Evolutionary conservation across 805 yeast species (phyloP), one percentile per base, ranked within the genome.

Genomic region (Clavispora vitiphila): DNA sequence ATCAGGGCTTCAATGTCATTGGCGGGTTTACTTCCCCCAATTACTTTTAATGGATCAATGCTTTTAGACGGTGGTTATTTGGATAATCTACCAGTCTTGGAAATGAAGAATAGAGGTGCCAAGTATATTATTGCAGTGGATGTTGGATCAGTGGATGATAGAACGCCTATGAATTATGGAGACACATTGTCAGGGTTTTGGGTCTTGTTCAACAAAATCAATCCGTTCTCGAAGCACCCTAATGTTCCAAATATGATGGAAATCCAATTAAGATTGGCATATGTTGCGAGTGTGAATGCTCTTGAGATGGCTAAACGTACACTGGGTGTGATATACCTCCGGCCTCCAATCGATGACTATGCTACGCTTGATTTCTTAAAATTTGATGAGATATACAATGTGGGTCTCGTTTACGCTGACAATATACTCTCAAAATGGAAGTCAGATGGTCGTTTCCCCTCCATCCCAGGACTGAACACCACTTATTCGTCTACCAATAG

Each of bases 1-100:
- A 84, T 91, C 35, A 71, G 99, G 38, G 99, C 99, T 0, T 87
- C 96, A 0, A 91, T 91, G 99, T 84, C 96, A 0, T 70, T 91
- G 38, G 98, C 98, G 1, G 97, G 98, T 0, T 69, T 93, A 29
- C 67, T 91, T 19, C 99, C 99, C 3, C 91, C 91, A 1, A 69
- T 93, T 19, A 83, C 93, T 3, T 93, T 81, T 54, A 81, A 86
- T 41, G 99, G 99, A 0, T 79, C 85, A 30, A 91, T 91, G 98
- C 65, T 93, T 22, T 65, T 93, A 34, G 99, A 91, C 62, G 99
- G 99, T 34, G 99, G 99, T 0, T 91, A 93, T 59, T 81, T 93
- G 41, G 98, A 91, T 58, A 91, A 91, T 58, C 68, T 91, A 42
- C 95, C 99, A 0, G 98, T 91, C 2, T 73, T 74, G 49, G 97